Evolutionary conservation across 2,329 filamentous ascomycete species (phyloP), one percentile per base, ranked within the genome.

Genomic region (Fusarium globosum): DNA sequence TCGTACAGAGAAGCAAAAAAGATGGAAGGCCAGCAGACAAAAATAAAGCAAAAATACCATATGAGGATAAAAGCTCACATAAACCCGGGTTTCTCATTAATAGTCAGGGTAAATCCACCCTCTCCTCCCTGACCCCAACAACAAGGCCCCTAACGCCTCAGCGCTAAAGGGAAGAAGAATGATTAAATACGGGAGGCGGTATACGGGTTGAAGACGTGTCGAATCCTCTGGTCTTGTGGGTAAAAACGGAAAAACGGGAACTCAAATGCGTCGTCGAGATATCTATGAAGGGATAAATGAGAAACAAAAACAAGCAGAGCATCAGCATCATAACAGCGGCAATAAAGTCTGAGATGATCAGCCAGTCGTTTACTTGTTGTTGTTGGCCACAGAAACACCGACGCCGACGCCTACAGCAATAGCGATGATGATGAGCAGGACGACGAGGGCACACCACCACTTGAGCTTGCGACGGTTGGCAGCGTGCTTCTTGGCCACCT

Each of bases 401-500:
- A 91, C 80, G 64, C 86, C 88, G 69, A 91, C 86, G 61, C 86
- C 88, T 39, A 90, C 80, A 14, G 83, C 86, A 65, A 90, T 83
- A 71, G 85, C 86, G 58, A 91, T 80, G 77, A 89, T 81, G 80
- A 91, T 89, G 80, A 91, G 84, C 28, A 89, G 75, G 53, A 85
- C 84, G 67, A 95, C 85, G 69, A 90, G 83, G 69, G 93, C 84
- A 79, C 92, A 94, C 88, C 89, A 94, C 93, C 94, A 95, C 87
- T 96, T 96, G 83, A 94, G 88, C 85, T 91, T 93, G 77, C 93
- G 88, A 76, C 89, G 88, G 76, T 89, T 87, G 74, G 88, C 86
- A 56, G 93, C 93, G 77, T 88, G 88, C 72, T 88, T 86, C 75
- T 92, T 93, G 68, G 91, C 93, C 79, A 89, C 86, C 75, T 88